Evolutionary conservation across 805 yeast genomes (phyloP).

Genomic region (Candida wancherniae): DNA sequence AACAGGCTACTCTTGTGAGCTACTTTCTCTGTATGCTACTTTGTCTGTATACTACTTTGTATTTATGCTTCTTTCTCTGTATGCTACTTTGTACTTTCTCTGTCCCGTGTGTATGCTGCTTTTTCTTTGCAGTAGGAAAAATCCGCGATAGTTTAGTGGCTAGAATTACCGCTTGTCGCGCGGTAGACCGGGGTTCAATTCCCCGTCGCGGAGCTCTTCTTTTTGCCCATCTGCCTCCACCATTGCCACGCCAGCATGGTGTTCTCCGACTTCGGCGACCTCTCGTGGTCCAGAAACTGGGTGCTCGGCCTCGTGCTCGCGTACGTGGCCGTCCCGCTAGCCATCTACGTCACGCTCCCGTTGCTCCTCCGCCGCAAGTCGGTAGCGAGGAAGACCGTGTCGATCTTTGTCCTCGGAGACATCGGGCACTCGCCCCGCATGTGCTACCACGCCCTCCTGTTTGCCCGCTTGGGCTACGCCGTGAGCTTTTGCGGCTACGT

Average conservation of each 20-base stretch:
- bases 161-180: constrained; percentile 23
- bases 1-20: too few species aligned
- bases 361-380: constrained; percentile 22
- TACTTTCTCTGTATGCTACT: too few species aligned
- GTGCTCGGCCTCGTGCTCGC: constrained; percentile 41
- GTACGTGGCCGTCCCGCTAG: constrained; percentile 44
- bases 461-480: constrained; percentile 60
- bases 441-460: constrained; percentile 81
- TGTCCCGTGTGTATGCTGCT: too few species aligned
- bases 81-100: too few species aligned
- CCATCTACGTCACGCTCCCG: constrained; percentile 40
- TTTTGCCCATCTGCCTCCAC: background rate
- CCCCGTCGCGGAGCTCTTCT: constrained; percentile 18
- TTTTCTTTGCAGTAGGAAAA: background rate
- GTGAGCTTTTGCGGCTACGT: constrained; percentile 86
- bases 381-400: constrained; percentile 45
- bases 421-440: constrained; percentile 94
- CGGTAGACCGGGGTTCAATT: constrained; percentile 22
- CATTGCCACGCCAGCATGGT: constrained; percentile 2
- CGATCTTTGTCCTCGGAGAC: constrained; percentile 86
- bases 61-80: too few species aligned
- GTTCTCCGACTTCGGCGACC: constrained; percentile 5
- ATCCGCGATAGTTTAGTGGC: constrained; percentile 21
- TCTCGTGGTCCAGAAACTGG: constrained; percentile 22
- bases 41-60: too few species aligned